A percentile compares a stretch with the other conserved stretches of the same genome.
Evolutionary conservation across 148 eudicot species (phyloP).

Genomic region (Rheum nobile): DNA sequence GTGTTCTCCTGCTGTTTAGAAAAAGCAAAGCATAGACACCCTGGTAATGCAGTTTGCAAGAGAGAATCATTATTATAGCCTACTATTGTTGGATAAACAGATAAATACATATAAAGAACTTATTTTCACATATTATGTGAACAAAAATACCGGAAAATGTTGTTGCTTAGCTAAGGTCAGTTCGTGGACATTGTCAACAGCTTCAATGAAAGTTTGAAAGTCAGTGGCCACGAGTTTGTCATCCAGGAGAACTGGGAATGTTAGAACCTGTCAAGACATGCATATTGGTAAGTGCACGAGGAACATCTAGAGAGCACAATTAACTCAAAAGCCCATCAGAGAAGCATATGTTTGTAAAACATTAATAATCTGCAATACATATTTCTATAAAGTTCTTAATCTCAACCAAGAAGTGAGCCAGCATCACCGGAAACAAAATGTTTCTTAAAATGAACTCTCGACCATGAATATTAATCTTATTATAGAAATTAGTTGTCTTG

Average conservation of each 20-base stretch:
- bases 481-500: background rate
- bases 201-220: conserved; percentile 76
- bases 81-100: background rate
- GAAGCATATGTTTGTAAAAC: background rate
- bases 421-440: background rate
- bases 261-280: conserved; percentile 49
- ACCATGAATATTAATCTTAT: background rate
- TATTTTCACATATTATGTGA: background rate
- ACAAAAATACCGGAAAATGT: conserved; percentile 63
- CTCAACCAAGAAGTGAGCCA: background rate
- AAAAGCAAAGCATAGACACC: conserved; percentile 89
- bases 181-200: conserved; percentile 80
- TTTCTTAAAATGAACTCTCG: background rate
- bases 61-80: background rate
- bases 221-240: conserved; percentile 59
- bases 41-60: conserved; percentile 25
- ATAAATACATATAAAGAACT: background rate
- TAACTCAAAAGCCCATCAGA: background rate
- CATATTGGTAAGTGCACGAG: conserved; percentile 1
- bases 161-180: conserved; percentile 73
- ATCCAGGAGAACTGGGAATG: conserved; percentile 73
- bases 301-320: background rate
- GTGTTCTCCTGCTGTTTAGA: conserved; percentile 67
- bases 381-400: background rate
- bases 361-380: background rate